A percentile compares a stretch with the other conserved stretches of the same genome.
These are phyloP conservation scores for Candida easanensis DNA, from an alignment of 805 yeast genomes.

Conservation along the genomic window DNA sequence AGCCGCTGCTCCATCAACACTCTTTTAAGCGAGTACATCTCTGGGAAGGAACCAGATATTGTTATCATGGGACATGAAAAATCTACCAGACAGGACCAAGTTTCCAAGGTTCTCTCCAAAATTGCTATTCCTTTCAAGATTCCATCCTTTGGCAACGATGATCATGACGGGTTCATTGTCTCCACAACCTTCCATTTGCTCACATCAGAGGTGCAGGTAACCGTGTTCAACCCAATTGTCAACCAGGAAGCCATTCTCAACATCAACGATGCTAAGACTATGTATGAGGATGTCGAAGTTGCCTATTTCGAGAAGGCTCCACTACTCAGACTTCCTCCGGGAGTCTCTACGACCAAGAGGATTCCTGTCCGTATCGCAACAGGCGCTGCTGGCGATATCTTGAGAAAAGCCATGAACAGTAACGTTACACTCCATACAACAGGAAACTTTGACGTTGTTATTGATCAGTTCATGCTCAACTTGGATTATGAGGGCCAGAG, in stretches of 20 bases:
- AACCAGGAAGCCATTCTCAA: slow-evolving; percentile 44
- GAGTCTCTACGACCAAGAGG: slow-evolving; percentile 46
- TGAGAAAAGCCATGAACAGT: slow-evolving; percentile 50
- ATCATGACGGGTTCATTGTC: slow-evolving; percentile 39
- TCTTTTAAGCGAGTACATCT: slow-evolving; percentile 37
- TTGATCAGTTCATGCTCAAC: slow-evolving; percentile 40
- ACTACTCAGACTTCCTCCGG: slow-evolving; percentile 47
- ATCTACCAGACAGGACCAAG: slow-evolving; percentile 22
- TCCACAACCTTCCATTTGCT: slow-evolving; percentile 53
- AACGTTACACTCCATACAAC: slow-evolving; percentile 44
- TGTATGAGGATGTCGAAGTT: slow-evolving; percentile 41
- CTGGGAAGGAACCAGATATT: slow-evolving; percentile 35
- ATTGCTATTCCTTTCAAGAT: slow-evolving; percentile 29
- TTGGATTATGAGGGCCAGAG: slow-evolving; percentile 46
- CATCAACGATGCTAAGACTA: slow-evolving; percentile 46
- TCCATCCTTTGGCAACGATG: slow-evolving; percentile 26
- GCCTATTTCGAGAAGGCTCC: slow-evolving; percentile 45
- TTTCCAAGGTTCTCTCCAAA: slow-evolving; percentile 26
- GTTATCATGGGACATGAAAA: slow-evolving; percentile 29
- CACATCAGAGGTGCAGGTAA: slow-evolving; percentile 52
- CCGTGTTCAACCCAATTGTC: slow-evolving; percentile 50
- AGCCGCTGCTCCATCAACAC: slow-evolving; percentile 28
- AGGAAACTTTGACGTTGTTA: slow-evolving; percentile 39
- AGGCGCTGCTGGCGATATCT: slow-evolving; percentile 47
- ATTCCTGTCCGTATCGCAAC: slow-evolving; percentile 44